These are phyloP conservation scores for Alternaria solani DNA, from an alignment of 2,329 filamentous ascomycete species.

Conservation along the genomic window DNA sequence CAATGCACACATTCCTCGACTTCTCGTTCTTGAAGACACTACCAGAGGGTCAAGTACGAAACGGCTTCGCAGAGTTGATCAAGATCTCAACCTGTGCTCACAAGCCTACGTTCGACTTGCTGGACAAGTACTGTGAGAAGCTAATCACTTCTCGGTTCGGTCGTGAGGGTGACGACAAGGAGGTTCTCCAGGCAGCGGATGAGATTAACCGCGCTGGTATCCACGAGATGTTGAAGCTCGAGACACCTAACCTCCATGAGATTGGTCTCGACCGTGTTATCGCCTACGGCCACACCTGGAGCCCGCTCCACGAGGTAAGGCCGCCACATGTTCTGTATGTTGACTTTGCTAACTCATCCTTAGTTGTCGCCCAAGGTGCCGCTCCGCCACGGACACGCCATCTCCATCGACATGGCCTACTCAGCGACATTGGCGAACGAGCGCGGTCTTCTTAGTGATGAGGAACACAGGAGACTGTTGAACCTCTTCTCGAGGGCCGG, in stretches of 20 bases:
- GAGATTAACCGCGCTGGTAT: slow-evolving; percentile 74
- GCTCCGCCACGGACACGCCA: slow-evolving; percentile 75
- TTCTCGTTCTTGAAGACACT: slow-evolving; percentile 75
- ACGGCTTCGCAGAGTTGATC: slow-evolving; percentile 78
- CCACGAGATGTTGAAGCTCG: slow-evolving; percentile 75
- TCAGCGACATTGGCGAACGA: slow-evolving; percentile 72
- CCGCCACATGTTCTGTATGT: neutral
- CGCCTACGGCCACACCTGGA: slow-evolving; percentile 79
- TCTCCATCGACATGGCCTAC: slow-evolving; percentile 79
- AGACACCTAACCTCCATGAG: slow-evolving; percentile 77
- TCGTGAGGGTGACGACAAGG: slow-evolving; percentile 64
- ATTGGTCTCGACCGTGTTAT: slow-evolving; percentile 76
- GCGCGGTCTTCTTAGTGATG: slow-evolving; percentile 67
- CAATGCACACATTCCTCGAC: slow-evolving; percentile 75
- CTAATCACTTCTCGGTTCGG: slow-evolving; percentile 72
- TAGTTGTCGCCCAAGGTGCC: slow-evolving; percentile 72
- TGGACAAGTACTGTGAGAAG: slow-evolving; percentile 74
- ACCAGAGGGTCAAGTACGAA: slow-evolving; percentile 72
- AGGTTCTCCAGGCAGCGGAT: slow-evolving; percentile 69
- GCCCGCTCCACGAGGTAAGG: slow-evolving; percentile 67
- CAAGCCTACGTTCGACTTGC: slow-evolving; percentile 69
- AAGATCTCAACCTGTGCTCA: slow-evolving; percentile 78
- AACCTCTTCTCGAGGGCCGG: slow-evolving; percentile 74
- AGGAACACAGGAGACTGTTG: slow-evolving; percentile 69
- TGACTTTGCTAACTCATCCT: slow-evolving; percentile 15